Conservation (phyloP, 768 basidiomycete species). For the Rhizopogon roseolus region DNA sequence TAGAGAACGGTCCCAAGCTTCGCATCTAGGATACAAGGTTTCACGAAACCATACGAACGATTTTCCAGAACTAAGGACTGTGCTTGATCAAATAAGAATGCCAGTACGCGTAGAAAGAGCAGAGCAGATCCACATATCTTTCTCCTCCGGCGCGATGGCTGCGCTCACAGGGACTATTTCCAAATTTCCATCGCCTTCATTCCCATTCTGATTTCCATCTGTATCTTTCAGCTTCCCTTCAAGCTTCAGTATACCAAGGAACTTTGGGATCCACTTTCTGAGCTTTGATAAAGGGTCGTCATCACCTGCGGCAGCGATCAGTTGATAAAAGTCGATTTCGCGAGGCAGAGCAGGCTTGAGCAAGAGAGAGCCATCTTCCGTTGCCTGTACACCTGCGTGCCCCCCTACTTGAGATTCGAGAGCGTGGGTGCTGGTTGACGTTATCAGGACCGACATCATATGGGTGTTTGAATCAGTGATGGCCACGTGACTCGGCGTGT, state of each 20-base stretch:
- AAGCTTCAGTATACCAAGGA: slow-evolving; percentile 74
- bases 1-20: slow-evolving; percentile 93
- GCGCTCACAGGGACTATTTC: slow-evolving; percentile 10
- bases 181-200: not conserved
- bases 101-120: not conserved
- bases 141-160: slow-evolving; percentile 24
- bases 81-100: slow-evolving; percentile 9
- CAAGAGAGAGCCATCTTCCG: slow-evolving; percentile 71
- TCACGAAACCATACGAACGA: slow-evolving; percentile 62
- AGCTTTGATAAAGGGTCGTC: slow-evolving; percentile 30
- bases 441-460: slow-evolving; percentile 7
- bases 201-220: slow-evolving; percentile 4
- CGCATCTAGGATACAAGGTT: slow-evolving; percentile 86
- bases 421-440: slow-evolving; percentile 22
- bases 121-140: slow-evolving; percentile 37
- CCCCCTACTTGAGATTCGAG: slow-evolving; percentile 74
- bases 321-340: slow-evolving; percentile 72
- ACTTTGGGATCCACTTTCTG: slow-evolving; percentile 63
- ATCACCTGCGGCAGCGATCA: slow-evolving; percentile 35
- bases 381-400: slow-evolving; percentile 67
- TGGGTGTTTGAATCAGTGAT: not conserved
- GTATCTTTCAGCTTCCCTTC: slow-evolving; percentile 41
- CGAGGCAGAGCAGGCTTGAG: slow-evolving; percentile 68
- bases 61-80: slow-evolving; percentile 88
- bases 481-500: too few relatives aligned